Evolutionary conservation across 2,329 filamentous ascomycete species (phyloP).

Genomic region (Apiospora malaysiana): DNA sequence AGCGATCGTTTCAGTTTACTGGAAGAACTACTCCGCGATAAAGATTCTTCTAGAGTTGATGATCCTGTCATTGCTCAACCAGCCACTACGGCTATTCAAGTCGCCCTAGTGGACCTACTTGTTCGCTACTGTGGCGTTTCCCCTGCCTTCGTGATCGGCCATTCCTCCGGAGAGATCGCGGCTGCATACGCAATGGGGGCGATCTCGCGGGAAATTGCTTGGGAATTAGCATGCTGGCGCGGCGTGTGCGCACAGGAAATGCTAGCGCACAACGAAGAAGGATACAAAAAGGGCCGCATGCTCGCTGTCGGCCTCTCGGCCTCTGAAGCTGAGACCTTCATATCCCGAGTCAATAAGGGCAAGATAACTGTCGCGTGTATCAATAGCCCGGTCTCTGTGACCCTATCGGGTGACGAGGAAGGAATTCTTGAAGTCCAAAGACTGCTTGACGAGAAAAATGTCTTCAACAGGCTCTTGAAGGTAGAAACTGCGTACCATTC

Average conservation of each 20-base stretch:
- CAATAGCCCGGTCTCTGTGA: constrained; percentile 33
- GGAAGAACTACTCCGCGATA: constrained; percentile 41
- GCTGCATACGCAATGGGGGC: constrained; percentile 38
- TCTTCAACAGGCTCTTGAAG: constrained; percentile 30
- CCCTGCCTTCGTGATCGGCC: constrained; percentile 37
- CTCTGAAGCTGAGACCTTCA: constrained; percentile 25
- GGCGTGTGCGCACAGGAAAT: constrained; percentile 29
- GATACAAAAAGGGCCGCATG: constrained; percentile 28
- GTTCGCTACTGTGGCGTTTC: constrained; percentile 31
- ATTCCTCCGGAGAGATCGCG: constrained; percentile 45
- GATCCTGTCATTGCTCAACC: constrained; percentile 41
- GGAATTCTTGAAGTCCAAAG: constrained; percentile 28
- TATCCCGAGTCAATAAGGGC: constrained; percentile 22
- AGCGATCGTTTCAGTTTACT: constrained; percentile 36
- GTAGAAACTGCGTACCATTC: constrained; percentile 38
- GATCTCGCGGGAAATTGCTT: constrained; percentile 34
- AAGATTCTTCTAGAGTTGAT: constrained; percentile 37
- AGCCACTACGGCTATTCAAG: constrained; percentile 38
- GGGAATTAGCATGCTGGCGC: constrained; percentile 32
- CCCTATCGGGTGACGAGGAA: constrained; percentile 32
- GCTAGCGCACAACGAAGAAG: not conserved
- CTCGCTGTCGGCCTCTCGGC: constrained; percentile 30
- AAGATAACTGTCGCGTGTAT: constrained; percentile 32
- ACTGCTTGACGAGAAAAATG: constrained; percentile 25
- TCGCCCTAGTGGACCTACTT: constrained; percentile 40